phyloP scores from a whole-genome alignment of 2,329 filamentous ascomycete genomes.

The Penicillium sp. region DNA sequence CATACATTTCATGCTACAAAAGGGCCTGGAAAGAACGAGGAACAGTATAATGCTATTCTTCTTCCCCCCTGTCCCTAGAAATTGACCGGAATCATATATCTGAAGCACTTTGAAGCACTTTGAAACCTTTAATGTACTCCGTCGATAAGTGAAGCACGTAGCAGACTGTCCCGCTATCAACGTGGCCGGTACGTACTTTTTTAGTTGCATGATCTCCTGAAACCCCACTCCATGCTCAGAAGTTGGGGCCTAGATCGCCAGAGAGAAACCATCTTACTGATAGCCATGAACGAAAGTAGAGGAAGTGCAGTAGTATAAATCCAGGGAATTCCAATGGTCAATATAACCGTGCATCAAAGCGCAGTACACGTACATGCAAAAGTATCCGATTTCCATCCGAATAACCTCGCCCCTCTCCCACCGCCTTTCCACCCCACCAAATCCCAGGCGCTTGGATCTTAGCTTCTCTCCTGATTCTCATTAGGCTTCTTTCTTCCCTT shows the following conservation, averaged over 20 bases:
- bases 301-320: neutral
- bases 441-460: slow-evolving; percentile 20
- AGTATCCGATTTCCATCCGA: slow-evolving; percentile 13
- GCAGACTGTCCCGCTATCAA: neutral
- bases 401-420: slow-evolving; percentile 32
- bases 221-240: slow-evolving; percentile 1
- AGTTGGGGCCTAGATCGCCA: slow-evolving; percentile 10
- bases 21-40: neutral
- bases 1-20: too few relatives aligned
- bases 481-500: neutral
- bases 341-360: slow-evolving; percentile 13
- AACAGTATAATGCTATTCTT: neutral
- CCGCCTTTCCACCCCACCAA: slow-evolving; percentile 35
- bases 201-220: slow-evolving; percentile 3
- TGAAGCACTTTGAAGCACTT: neutral
- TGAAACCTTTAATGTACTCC: neutral
- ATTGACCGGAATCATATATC: neutral
- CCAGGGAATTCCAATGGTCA: neutral
- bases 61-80: too few relatives aligned
- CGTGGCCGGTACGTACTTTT: neutral
- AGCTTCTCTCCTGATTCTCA: slow-evolving; percentile 4
- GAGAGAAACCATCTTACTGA: neutral
- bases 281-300: neutral
- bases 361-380: neutral
- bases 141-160: neutral